phyloP scores from a whole-genome alignment of 768 basidiomycete species.

The Tulasnella sp. region DNA sequence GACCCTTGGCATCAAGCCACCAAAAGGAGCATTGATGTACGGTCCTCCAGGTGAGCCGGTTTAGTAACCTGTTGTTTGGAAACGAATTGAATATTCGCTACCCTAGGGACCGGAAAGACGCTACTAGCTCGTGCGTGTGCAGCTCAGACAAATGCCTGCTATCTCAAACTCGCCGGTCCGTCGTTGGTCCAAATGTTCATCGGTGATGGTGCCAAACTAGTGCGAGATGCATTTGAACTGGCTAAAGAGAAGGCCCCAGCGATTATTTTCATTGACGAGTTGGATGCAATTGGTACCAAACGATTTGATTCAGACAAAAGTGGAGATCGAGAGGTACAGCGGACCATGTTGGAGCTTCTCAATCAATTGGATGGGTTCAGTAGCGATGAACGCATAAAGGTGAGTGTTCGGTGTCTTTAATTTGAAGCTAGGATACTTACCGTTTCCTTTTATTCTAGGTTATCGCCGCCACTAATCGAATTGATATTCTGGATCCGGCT shows the following conservation, averaged over 20 bases:
- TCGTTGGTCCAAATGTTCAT: constrained; percentile 99
- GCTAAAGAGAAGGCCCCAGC: constrained; percentile 97
- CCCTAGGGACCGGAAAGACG: constrained; percentile 85
- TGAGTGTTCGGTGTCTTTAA: constrained; percentile 24
- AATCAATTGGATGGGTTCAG: constrained; percentile 98
- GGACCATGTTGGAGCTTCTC: constrained; percentile 98
- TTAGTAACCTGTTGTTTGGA: not conserved
- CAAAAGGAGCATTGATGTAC: constrained; percentile 98
- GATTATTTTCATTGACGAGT: constrained; percentile 98
- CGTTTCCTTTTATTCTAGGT: constrained; percentile 40
- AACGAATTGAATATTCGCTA: constrained; percentile 1
- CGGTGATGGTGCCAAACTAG: constrained; percentile 96
- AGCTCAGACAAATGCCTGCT: constrained; percentile 94
- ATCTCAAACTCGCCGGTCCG: constrained; percentile 93
- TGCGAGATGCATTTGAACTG: constrained; percentile 94
- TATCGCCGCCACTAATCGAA: constrained; percentile 96
- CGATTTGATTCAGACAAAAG: constrained; percentile 98
- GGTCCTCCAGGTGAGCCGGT: constrained; percentile 74
- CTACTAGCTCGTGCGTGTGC: constrained; percentile 95
- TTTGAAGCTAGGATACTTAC: not conserved
- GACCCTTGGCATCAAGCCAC: constrained; percentile 91
- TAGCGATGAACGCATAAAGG: constrained; percentile 96
- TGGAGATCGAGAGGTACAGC: constrained; percentile 97
- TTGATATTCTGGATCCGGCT: constrained; percentile 95
- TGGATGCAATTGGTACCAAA: constrained; percentile 98